These are phyloP conservation scores for Desmodesmus armatus DNA, from an alignment of 139 green algal genomes.

Conservation along the genomic window DNA sequence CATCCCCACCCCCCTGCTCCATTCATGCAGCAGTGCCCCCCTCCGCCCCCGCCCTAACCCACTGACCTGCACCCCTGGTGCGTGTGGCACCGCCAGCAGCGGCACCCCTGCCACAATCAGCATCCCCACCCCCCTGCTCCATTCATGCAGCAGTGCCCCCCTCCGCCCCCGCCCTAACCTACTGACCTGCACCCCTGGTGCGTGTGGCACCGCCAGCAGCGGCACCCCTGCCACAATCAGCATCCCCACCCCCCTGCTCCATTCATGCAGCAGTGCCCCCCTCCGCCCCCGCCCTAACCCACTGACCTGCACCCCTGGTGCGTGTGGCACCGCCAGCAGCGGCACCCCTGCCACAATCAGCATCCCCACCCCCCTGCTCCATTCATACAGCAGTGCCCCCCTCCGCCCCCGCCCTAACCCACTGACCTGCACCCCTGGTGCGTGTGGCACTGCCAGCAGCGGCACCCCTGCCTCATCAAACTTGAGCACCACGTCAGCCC, in stretches of 20 bases:
- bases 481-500: conserved; percentile 50
- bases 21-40: too few relatives aligned
- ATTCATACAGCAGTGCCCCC: too few relatives aligned
- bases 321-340: conserved; percentile 67
- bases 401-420: neutral
- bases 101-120: conserved; percentile 65
- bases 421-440: conserved; percentile 34
- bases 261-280: too few relatives aligned
- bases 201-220: conserved; percentile 67
- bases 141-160: too few relatives aligned
- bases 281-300: neutral
- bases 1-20: too few relatives aligned
- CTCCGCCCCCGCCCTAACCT: neutral
- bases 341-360: conserved; percentile 65
- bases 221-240: conserved; percentile 65
- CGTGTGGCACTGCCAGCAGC: conserved; percentile 69
- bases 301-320: conserved; percentile 32
- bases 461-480: conserved; percentile 68
- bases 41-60: neutral
- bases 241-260: too few relatives aligned
- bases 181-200: conserved; percentile 32
- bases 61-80: conserved; percentile 32
- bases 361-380: too few relatives aligned
- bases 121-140: too few relatives aligned
- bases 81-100: conserved; percentile 67